Percentiles rank a stretch among this genome's conserved stretches.
These are phyloP conservation scores for Aspergillus pseudonomiae DNA, from an alignment of 2,329 filamentous ascomycete genomes.

Conservation along the genomic window DNA sequence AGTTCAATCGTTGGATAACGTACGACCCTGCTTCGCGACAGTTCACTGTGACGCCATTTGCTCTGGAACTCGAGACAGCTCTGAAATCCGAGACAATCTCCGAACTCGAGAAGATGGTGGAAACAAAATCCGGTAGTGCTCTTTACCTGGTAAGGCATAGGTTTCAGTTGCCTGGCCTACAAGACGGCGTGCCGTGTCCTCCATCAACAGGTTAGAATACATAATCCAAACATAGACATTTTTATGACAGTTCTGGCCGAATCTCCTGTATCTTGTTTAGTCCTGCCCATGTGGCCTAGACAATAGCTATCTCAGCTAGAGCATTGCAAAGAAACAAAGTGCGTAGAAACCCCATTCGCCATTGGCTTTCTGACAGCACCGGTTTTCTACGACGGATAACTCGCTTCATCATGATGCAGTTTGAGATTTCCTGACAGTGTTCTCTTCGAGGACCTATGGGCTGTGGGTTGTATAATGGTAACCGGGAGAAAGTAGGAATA, in stretches of 20 bases:
- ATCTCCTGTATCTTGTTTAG: not conserved
- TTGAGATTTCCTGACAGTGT: not conserved
- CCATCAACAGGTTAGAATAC: not conserved
- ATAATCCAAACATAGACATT: not conserved
- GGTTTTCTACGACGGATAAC: not conserved
- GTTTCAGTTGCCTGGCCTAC: not conserved
- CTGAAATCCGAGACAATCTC: not conserved
- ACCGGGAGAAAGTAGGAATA: not conserved
- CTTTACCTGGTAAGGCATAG: slow-evolving; percentile 11
- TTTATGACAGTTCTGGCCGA: not conserved
- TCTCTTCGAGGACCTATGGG: not conserved
- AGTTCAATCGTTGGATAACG: slow-evolving; percentile 46
- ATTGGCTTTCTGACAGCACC: not conserved
- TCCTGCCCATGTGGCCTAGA: not conserved
- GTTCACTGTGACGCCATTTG: slow-evolving; percentile 38
- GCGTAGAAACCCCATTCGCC: not conserved
- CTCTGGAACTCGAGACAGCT: slow-evolving; percentile 27
- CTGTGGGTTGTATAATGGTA: not conserved
- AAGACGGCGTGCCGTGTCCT: not conserved
- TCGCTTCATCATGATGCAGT: not conserved
- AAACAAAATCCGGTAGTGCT: slow-evolving; percentile 12
- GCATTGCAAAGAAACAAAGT: not conserved
- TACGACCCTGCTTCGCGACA: slow-evolving; percentile 34
- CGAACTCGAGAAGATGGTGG: not conserved
- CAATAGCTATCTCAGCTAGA: not conserved